Conservation (phyloP, 2,329 filamentous ascomycete genomes). For the Talaromyces sp. region DNA sequence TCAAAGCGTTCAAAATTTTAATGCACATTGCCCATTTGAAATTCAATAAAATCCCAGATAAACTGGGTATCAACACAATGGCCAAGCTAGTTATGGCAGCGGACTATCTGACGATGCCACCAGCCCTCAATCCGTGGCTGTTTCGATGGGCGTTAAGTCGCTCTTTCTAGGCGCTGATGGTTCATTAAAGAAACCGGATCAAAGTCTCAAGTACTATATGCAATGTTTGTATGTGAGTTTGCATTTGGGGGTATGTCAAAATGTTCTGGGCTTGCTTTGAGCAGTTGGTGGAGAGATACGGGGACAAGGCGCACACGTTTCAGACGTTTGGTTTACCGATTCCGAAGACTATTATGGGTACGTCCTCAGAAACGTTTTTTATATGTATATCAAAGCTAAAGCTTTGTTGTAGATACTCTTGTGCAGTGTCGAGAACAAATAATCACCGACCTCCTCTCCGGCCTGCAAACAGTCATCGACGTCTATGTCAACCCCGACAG, state of each 20-base stretch:
- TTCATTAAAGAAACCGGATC: background rate
- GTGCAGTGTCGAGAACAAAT: too few relatives aligned
- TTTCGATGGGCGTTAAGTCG: background rate
- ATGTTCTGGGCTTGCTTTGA: background rate
- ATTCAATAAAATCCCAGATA: background rate
- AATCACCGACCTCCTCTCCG: too few relatives aligned
- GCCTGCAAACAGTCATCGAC: background rate
- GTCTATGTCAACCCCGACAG: background rate
- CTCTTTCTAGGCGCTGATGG: background rate
- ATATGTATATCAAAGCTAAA: too few relatives aligned
- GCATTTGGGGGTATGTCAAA: background rate
- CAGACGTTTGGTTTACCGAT: background rate
- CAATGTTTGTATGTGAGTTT: background rate
- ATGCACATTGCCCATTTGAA: background rate
- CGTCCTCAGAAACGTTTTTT: too few relatives aligned
- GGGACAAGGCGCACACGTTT: background rate
- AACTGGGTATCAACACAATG: background rate
- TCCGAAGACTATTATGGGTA: background rate
- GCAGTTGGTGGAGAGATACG: background rate
- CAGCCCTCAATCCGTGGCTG: background rate
- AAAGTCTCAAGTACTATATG: background rate
- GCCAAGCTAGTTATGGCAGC: background rate
- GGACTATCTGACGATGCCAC: background rate
- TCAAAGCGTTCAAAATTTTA: background rate
- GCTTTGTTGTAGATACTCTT: too few relatives aligned